Evolutionary conservation across 768 basidiomycete genomes (phyloP).

Genomic region (Omphalotus guepiniiformis): DNA sequence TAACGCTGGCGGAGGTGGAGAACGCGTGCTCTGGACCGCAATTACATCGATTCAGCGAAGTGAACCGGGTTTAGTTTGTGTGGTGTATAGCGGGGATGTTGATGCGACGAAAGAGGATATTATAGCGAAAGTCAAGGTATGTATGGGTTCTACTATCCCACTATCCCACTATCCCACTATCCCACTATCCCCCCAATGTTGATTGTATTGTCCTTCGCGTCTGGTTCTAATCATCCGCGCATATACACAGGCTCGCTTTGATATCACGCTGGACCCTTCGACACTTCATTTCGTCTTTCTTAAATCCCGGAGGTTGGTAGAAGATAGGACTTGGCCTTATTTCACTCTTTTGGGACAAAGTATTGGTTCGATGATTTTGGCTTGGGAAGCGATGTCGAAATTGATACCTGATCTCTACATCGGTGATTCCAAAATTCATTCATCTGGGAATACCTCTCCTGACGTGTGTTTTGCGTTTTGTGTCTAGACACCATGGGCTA

Average conservation of each 20-base stretch:
- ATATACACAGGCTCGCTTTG: slow-evolving; percentile 74
- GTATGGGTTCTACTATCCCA: too few relatives aligned
- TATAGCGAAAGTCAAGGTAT: slow-evolving; percentile 74
- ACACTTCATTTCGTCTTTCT: slow-evolving; percentile 83
- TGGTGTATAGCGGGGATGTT: slow-evolving; percentile 88
- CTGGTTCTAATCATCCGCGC: not conserved
- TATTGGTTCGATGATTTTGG: slow-evolving; percentile 79
- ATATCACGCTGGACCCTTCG: slow-evolving; percentile 62
- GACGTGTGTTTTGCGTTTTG: not conserved
- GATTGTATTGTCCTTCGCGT: not conserved
- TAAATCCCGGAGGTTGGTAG: slow-evolving; percentile 61
- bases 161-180: too few relatives aligned
- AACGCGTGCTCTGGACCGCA: slow-evolving; percentile 93
- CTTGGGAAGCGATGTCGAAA: slow-evolving; percentile 73
- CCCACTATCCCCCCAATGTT: too few relatives aligned
- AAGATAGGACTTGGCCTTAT: slow-evolving; percentile 79
- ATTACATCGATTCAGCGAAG: slow-evolving; percentile 69
- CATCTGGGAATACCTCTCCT: not conserved
- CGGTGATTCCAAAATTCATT: slow-evolving; percentile 46
- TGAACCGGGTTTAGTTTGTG: slow-evolving; percentile 58
- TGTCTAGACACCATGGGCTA: slow-evolving; percentile 97
- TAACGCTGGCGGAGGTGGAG: slow-evolving; percentile 96
- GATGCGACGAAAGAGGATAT: slow-evolving; percentile 78
- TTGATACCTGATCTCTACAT: slow-evolving; percentile 90
- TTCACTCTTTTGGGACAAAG: slow-evolving; percentile 94